Evolutionary conservation across 2,329 filamentous ascomycete genomes (phyloP), one percentile per base, ranked within the genome.

Genomic region (Cladophialophora psammophila): DNA sequence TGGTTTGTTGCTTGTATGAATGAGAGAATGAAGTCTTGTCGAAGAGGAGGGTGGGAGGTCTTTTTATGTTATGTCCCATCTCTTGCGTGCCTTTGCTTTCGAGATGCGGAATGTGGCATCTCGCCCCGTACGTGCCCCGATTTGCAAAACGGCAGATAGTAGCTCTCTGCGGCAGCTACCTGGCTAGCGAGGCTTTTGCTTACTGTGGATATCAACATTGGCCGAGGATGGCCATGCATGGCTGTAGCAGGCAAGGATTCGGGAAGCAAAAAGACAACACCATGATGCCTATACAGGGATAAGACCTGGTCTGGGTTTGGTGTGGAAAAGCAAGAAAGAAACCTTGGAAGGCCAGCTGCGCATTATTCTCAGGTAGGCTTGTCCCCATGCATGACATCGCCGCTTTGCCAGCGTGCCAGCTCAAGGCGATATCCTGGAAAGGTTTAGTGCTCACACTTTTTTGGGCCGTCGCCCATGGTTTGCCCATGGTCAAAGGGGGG

Each of bases 1-100:
- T 67, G 40, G 53, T 38, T 67, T 50, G 62, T 60, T 64, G 61
- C 60, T 62, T 65, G 56, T 66, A 42, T 38, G 65, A 68, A 66
- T 68, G 63, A 66, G 56, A 60, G 63, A 63, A 55, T 62, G 56
- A 31, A 36, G 13, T 18, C 26, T 54, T 32, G 36, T 32, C 20
- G 42, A 32, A 56, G 26, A 31, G 31, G 18, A 54, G 62, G 40
- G 42, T 15, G 15, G 15, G 48, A 53, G 32, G 50, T 36, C 32
- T 38, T 66, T 66, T 60, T 67, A 64, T 66, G 60, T 55, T 55
- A 66, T 63, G 13, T 65, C 13, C 9, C 6, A 8, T 20, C 9
- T 6, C 20, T 18, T 8, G 40, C 20, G 9, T 54, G 48, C 53
- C 31, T n/a, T 31, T 50, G 50, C 53, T 35, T 48, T 36, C 18